These are phyloP conservation scores for Epichloe festucae DNA, from an alignment of 2,329 filamentous ascomycete genomes.

Conservation along the genomic window DNA sequence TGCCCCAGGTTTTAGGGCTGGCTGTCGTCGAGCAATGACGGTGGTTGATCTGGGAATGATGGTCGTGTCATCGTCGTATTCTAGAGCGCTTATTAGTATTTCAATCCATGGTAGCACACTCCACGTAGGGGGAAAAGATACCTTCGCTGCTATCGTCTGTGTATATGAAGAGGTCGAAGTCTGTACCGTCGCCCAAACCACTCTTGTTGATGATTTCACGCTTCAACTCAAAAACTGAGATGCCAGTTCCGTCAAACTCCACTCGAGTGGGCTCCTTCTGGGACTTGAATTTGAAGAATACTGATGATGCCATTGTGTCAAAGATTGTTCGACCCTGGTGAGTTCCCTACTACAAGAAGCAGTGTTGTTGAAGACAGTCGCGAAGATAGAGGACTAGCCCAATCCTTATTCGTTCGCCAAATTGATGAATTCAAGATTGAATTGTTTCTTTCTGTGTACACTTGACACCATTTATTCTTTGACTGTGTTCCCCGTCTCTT, in stretches of 20 bases:
- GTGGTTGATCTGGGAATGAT: constrained; percentile 92
- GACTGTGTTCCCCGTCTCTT: background rate
- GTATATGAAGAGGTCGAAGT: constrained; percentile 92
- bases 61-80: constrained; percentile 96
- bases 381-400: background rate
- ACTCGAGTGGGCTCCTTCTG: constrained; percentile 91
- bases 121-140: constrained; percentile 30
- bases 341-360: constrained; percentile 16
- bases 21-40: constrained; percentile 77
- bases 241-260: constrained; percentile 92
- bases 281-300: constrained; percentile 99
- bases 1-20: constrained; percentile 71
- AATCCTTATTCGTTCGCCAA: background rate
- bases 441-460: constrained; percentile 7
- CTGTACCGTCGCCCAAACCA: constrained; percentile 84
- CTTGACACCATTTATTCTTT: constrained; percentile 5
- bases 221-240: constrained; percentile 97
- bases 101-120: background rate
- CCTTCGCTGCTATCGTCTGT: constrained; percentile 85
- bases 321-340: constrained; percentile 11
- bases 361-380: constrained; percentile 6
- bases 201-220: constrained; percentile 95
- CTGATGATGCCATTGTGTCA: constrained; percentile 74
- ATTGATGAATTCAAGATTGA: constrained; percentile 4
- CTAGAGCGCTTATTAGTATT: constrained; percentile 33